Evolutionary conservation across 345 rosid species (phyloP), one percentile per base, ranked within the genome.

Genomic region (Luvunga scandens): DNA sequence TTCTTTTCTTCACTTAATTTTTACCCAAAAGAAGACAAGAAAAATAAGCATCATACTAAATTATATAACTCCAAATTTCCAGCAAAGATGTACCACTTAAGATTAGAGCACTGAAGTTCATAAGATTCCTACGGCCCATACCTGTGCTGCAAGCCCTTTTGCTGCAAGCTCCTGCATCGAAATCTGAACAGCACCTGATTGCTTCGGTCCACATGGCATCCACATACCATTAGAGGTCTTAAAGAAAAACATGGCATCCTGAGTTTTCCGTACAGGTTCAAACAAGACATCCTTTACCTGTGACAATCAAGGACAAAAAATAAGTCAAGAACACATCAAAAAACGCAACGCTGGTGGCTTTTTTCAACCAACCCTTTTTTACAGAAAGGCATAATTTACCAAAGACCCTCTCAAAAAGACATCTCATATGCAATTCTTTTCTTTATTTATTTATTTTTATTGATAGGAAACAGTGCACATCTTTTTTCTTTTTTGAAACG

Each of bases 251-350:
- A 91, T 90, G 21, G 98, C 98, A 83, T 94, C 98, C 72, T 89
- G 95, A 9, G 98, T 93, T 84, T 94, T 91, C 50, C 98, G 94
- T 73, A 94, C 98, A 67, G 98, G 98, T 79, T 94, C 98, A 77
- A 94, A 94, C 12, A 94, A 90, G 69, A 94, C 98, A 83, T 93
- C 98, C 79, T 91, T 94, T 31, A 94, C 97, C 98, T 95, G 89
- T 77, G 69, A 78, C 6, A 48, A 22, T 59, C 75, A 50, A 48
- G 8, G 9, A 28, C 62, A 48, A 28, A 42, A 64, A 30, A 48
- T 55, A 50, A 27, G 70, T 30, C 30, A 39, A 62, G 60, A 39
- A 27, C 60, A 12, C 22, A 6, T 14, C 2, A 56, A 55, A 24
- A 19, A 76, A 13, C 13, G 50, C 24, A 66, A 50, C 25, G 31